Evolutionary conservation across 2,329 filamentous ascomycete genomes (phyloP), one percentile per base, ranked within the genome.

Genomic region (Cladophialophora carrionii): DNA sequence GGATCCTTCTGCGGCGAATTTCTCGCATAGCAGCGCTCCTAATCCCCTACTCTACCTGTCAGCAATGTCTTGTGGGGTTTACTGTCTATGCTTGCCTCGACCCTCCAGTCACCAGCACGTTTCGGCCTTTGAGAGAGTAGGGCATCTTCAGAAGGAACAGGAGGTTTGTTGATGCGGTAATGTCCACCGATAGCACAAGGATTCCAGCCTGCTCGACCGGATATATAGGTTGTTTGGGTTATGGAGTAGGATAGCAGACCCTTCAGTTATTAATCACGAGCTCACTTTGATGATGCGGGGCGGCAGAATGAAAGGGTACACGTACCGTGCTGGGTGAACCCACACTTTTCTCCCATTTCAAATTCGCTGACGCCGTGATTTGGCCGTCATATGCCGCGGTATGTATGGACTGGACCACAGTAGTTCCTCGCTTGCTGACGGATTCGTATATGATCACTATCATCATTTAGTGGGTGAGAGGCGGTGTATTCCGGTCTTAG

Each of bases 1-100:
- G 73, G 85, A 85, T 54, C 89, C 89, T 71, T 88, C 82, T 24
- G 82, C 78, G 8, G 90, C 90, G 71, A 93, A 91, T 34, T 87
- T 85, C 62, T 84, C 83, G 46, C 83, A 84, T 2, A 90, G 82
- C 3, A 88, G 81, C 51, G 89, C 90, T 41, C 91, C 91, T 34
- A 94, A 83, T 2, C 90, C 91, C 70, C 90, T 86, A 63, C n/a
- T 55, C 26, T 14, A 51, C 24, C 43, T 31, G 46, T 52, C 20
- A 56, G 22, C 37, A 17, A 22, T 31, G 12, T 37, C 7, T 24
- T 24, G 32, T 4, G 17, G 2, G 53, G 10, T 31, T 31, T 3
- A 22, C 12, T 31, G 1, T 32, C 22, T 26, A 34, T n/a, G 72
- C 79, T 68, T 78, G 88, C 87, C 86, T 81, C 53, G 85, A 87